A percentile compares a stretch with the other conserved stretches of the same genome.
phyloP scores from a whole-genome alignment of 176 grass and related monocot genomes.

The Aegilops umbellulata region DNA sequence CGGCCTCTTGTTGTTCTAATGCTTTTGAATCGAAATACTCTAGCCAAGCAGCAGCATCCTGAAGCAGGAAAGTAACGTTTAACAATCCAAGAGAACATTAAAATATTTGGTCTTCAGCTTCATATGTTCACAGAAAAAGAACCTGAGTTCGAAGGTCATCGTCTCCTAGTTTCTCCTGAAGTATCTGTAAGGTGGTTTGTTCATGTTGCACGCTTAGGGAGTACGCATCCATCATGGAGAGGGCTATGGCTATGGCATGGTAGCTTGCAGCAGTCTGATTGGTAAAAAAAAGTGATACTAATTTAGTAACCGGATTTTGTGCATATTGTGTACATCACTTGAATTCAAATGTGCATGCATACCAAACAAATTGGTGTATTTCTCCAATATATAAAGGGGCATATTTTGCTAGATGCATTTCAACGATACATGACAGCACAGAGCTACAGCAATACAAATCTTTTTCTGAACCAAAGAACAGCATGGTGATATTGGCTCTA shows the following conservation, averaged over 20 bases:
- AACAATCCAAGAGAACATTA: slow-evolving; percentile 19
- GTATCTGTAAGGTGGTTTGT: slow-evolving; percentile 95
- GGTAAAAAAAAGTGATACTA: slow-evolving; percentile 34
- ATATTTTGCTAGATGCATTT: not conserved
- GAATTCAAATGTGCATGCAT: slow-evolving; percentile 12
- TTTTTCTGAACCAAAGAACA: slow-evolving; percentile 14
- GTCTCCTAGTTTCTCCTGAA: slow-evolving; percentile 90
- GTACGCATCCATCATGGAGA: slow-evolving; percentile 98
- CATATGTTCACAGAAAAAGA: slow-evolving; percentile 18
- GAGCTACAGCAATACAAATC: not conserved
- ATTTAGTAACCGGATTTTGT: slow-evolving; percentile 17
- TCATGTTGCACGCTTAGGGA: slow-evolving; percentile 96
- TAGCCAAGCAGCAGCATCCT: slow-evolving; percentile 98
- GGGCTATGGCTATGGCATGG: slow-evolving; percentile 99
- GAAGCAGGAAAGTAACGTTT: slow-evolving; percentile 13
- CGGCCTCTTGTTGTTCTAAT: slow-evolving; percentile 88
- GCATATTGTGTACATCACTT: not conserved
- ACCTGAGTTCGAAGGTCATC: slow-evolving; percentile 99
- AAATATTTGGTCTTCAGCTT: slow-evolving; percentile 18
- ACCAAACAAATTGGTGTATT: not conserved
- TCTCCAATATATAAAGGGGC: not conserved
- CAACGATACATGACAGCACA: not conserved
- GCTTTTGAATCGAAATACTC: slow-evolving; percentile 99
- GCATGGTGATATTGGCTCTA: not conserved
- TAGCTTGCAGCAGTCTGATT: slow-evolving; percentile 98